These are phyloP conservation scores for Kuraishia piskuri DNA, from an alignment of 805 yeast genomes.

Conservation along the genomic window DNA sequence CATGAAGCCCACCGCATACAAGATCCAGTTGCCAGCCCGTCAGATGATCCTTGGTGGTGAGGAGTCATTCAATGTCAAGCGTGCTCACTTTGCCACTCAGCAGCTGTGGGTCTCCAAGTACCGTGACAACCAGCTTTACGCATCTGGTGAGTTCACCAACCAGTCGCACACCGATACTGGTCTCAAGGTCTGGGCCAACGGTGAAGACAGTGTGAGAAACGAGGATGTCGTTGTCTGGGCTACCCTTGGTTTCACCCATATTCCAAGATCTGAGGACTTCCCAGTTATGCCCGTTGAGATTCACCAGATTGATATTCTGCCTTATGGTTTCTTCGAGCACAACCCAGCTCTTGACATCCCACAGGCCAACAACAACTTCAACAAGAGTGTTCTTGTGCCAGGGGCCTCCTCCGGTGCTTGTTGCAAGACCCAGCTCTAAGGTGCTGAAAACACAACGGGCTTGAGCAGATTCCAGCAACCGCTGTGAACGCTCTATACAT, in stretches of 20 bases:
- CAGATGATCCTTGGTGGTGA: conserved; percentile 66
- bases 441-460: neutral
- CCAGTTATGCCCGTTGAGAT: conserved; percentile 87
- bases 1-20: conserved; percentile 68
- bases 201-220: conserved; percentile 60
- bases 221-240: conserved; percentile 76
- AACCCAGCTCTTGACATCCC: conserved; percentile 79
- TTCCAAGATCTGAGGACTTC: conserved; percentile 80
- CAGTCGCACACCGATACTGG: conserved; percentile 70
- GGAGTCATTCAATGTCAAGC: conserved; percentile 54
- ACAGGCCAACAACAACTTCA: conserved; percentile 56
- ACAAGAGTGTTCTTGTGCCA: conserved; percentile 44
- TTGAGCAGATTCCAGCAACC: no score
- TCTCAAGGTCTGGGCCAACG: conserved; percentile 61
- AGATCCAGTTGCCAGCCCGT: conserved; percentile 63
- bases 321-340: conserved; percentile 66
- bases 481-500: no score
- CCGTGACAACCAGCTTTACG: conserved; percentile 60
- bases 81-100: conserved; percentile 70
- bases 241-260: conserved; percentile 72
- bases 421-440: conserved; percentile 15
- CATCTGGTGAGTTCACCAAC: conserved; percentile 84
- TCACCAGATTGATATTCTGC: conserved; percentile 57
- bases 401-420: conserved; percentile 18
- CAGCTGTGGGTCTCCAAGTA: conserved; percentile 80